Percentiles rank a stretch among this genome's conserved stretches.
These are phyloP conservation scores for Sporothrix humicola DNA, from an alignment of 2,329 filamentous ascomycete species.

Conservation along the genomic window DNA sequence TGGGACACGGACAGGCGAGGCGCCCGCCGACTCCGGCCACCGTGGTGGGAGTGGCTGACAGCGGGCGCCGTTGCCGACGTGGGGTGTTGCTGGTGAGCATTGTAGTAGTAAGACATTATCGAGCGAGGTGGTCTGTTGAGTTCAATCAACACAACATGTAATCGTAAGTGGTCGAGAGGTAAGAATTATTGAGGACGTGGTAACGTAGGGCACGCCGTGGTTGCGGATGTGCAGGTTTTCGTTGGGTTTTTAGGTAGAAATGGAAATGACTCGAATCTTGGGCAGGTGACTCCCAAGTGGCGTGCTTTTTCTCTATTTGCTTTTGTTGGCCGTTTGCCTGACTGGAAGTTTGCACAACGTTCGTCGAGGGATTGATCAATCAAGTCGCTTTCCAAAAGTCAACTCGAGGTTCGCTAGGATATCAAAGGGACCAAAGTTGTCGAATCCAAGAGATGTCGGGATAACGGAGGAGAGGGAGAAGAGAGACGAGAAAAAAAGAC, in stretches of 20 bases:
- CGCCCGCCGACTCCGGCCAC: conserved; percentile 81
- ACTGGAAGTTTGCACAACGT: neutral
- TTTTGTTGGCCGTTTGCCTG: neutral
- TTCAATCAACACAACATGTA: neutral
- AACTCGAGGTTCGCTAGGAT: conserved; percentile 14
- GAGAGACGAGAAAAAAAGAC: neutral
- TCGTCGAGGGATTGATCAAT: conserved; percentile 22
- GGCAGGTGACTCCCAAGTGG: conserved; percentile 18
- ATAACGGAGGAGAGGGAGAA: neutral
- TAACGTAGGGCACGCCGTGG: conserved; percentile 30
- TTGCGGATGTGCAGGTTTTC: conserved; percentile 24
- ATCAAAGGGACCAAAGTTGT: conserved; percentile 12
- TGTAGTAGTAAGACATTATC: conserved; percentile 68
- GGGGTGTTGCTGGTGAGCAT: conserved; percentile 63
- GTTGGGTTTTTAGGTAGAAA: neutral
- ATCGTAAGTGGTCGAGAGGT: neutral
- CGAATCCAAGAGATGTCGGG: conserved; percentile 2
- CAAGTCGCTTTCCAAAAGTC: conserved; percentile 21
- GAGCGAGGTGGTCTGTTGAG: neutral
- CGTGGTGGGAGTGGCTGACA: conserved; percentile 77
- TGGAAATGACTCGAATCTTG: conserved; percentile 30
- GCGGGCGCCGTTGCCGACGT: conserved; percentile 60
- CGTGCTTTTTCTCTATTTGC: conserved; percentile 17
- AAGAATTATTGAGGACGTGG: neutral
- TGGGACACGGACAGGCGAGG: conserved; percentile 81